These are phyloP conservation scores for Syncephalastrum monosporum DNA, from an alignment of 371 early-diverging fungal genomes.

Conservation along the genomic window DNA sequence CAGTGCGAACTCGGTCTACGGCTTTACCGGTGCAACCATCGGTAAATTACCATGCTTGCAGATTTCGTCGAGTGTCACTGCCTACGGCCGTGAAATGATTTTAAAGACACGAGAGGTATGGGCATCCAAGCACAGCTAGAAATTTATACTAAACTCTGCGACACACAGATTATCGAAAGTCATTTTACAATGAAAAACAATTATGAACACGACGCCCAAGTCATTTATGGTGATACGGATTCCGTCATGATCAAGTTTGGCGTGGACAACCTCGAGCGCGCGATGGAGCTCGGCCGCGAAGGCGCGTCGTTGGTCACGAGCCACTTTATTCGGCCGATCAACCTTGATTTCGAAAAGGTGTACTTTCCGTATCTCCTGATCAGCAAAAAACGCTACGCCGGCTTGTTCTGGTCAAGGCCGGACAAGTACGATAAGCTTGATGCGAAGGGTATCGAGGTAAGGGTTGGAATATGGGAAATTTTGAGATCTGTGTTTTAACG, in stretches of 20 bases:
- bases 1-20: conserved; percentile 99
- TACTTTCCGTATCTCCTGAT: conserved; percentile 98
- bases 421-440: conserved; percentile 96
- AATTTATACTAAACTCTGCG: neutral
- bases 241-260: conserved; percentile 99
- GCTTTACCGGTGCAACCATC: conserved; percentile 98
- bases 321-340: conserved; percentile 94
- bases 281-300: conserved; percentile 84
- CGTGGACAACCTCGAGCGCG: conserved; percentile 71
- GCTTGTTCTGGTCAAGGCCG: conserved; percentile 96
- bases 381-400: conserved; percentile 99
- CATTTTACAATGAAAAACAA: conserved; percentile 85
- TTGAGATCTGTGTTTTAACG: neutral
- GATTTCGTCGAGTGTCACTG: conserved; percentile 98
- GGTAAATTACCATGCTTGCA: conserved; percentile 98
- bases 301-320: conserved; percentile 88
- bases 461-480: neutral
- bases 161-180: conserved; percentile 75
- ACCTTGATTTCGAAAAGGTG: conserved; percentile 99
- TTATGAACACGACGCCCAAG: conserved; percentile 86
- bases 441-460: conserved; percentile 98
- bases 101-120: conserved; percentile 80
- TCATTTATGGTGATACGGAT: conserved; percentile 99
- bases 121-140: neutral
- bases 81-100: conserved; percentile 99